Evolutionary conservation across 108 stramenopile species (phyloP).

Genomic region (Schizochytrium sp.): DNA sequence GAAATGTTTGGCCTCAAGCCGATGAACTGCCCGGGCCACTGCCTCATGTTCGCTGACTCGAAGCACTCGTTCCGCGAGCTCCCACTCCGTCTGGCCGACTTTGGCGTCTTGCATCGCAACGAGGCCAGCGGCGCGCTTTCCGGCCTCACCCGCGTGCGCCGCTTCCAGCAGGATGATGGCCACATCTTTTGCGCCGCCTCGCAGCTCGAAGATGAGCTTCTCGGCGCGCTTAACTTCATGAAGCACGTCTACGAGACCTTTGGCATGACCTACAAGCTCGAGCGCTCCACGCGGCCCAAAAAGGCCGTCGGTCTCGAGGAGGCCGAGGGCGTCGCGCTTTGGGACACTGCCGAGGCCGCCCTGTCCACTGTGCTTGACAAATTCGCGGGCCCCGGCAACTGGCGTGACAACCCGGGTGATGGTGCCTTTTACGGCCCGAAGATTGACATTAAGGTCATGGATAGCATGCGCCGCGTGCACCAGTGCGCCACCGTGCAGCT

Average conservation of each 20-base stretch:
- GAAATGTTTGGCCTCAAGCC: conserved; percentile 92
- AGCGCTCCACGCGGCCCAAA: conserved; percentile 90
- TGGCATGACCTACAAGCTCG: conserved; percentile 98
- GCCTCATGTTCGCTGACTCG: conserved; percentile 83
- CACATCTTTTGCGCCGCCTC: conserved; percentile 95
- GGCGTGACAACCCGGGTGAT: conserved; percentile 93
- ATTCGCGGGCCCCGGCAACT: conserved; percentile 85
- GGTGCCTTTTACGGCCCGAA: conserved; percentile 99
- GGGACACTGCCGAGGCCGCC: conserved; percentile 83
- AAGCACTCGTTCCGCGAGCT: conserved; percentile 92
- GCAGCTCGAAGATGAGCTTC: conserved; percentile 76
- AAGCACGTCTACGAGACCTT: conserved; percentile 88
- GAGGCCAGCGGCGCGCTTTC: conserved; percentile 90
- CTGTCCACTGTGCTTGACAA: conserved; percentile 80
- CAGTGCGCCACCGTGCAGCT: conserved; percentile 99
- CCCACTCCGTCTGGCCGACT: conserved; percentile 91
- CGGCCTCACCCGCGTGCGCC: conserved; percentile 94
- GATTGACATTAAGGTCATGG: conserved; percentile 99
- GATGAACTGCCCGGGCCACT: conserved; percentile 99
- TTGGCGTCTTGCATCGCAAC: conserved; percentile 96
- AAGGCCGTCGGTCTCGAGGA: conserved; percentile 86
- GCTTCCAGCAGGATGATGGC: conserved; percentile 98
- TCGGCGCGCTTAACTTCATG: conserved; percentile 92
- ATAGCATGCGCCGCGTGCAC: conserved; percentile 96
- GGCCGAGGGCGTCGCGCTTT: conserved; percentile 54